phyloP scores from a whole-genome alignment of 768 basidiomycete species.

The Serpula lacrymans region DNA sequence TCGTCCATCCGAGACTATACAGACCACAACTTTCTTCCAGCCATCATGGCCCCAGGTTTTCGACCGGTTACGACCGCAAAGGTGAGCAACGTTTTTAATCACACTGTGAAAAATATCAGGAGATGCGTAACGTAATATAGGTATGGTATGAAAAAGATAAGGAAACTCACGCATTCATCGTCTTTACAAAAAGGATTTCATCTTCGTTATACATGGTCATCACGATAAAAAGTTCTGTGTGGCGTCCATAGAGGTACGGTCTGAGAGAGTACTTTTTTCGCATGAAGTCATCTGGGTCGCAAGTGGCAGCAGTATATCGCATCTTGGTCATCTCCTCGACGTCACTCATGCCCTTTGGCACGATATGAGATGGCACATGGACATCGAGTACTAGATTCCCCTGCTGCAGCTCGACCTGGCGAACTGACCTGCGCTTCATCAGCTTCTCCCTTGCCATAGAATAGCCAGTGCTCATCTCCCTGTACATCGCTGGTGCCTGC shows the following conservation, averaged over 20 bases:
- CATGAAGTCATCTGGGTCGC: constrained; percentile 89
- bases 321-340: constrained; percentile 79
- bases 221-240: constrained; percentile 91
- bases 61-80: constrained; percentile 65
- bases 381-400: constrained; percentile 87
- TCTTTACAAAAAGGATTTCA: constrained; percentile 70
- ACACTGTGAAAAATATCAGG: constrained; percentile 45
- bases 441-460: constrained; percentile 72
- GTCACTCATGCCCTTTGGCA: constrained; percentile 60
- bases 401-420: constrained; percentile 74
- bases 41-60: constrained; percentile 86
- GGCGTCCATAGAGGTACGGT: constrained; percentile 73
- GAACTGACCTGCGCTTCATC: constrained; percentile 75
- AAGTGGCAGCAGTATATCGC: constrained; percentile 86
- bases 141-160: constrained; percentile 1
- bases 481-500: constrained; percentile 46
- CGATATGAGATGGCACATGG: constrained; percentile 72
- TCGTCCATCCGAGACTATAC: constrained; percentile 82
- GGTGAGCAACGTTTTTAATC: constrained; percentile 81
- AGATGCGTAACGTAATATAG: constrained; percentile 4
- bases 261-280: constrained; percentile 71
- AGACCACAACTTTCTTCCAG: constrained; percentile 90
- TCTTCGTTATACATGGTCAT: constrained; percentile 98
- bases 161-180: constrained; percentile 74
- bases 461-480: constrained; percentile 54